Conservation (phyloP, 1,284 basidiomycete species). For the Boletellus deceptivus region DNA sequence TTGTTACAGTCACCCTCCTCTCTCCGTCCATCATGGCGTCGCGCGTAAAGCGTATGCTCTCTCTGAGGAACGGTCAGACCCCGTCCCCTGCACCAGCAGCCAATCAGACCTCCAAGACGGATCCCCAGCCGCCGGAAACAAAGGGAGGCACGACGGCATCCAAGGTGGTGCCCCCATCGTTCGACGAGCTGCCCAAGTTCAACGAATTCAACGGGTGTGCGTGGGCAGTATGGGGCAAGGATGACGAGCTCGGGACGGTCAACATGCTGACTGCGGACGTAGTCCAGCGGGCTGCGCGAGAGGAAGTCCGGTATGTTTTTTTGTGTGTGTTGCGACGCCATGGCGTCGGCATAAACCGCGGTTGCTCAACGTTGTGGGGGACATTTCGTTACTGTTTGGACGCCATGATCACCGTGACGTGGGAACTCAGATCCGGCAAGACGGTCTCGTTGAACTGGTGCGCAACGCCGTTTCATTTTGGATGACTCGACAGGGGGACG, state of each 20-base stretch:
- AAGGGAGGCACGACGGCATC: background rate
- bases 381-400: too few relatives aligned
- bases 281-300: slow-evolving; percentile 54
- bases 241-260: slow-evolving; percentile 69
- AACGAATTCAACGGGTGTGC: slow-evolving; percentile 61
- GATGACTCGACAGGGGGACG: too few relatives aligned
- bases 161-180: slow-evolving; percentile 44
- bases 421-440: slow-evolving; percentile 40
- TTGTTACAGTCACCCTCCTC: background rate
- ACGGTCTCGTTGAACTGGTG: slow-evolving; percentile 64
- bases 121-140: background rate
- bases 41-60: slow-evolving; percentile 20
- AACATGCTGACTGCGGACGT: slow-evolving; percentile 67
- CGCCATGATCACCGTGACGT: too few relatives aligned
- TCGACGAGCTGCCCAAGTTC: slow-evolving; percentile 60
- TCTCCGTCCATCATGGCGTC: slow-evolving; percentile 14
- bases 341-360: too few relatives aligned
- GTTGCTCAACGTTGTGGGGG: too few relatives aligned
- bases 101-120: background rate
- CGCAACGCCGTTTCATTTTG: slow-evolving; percentile 17
- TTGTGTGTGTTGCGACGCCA: too few relatives aligned
- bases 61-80: slow-evolving; percentile 5
- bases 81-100: slow-evolving; percentile 2
- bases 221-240: slow-evolving; percentile 70
- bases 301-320: slow-evolving; percentile 57